Conservation (phyloP, 495 filamentous ascomycete species). For the Clavariopsis aquatica region DNA sequence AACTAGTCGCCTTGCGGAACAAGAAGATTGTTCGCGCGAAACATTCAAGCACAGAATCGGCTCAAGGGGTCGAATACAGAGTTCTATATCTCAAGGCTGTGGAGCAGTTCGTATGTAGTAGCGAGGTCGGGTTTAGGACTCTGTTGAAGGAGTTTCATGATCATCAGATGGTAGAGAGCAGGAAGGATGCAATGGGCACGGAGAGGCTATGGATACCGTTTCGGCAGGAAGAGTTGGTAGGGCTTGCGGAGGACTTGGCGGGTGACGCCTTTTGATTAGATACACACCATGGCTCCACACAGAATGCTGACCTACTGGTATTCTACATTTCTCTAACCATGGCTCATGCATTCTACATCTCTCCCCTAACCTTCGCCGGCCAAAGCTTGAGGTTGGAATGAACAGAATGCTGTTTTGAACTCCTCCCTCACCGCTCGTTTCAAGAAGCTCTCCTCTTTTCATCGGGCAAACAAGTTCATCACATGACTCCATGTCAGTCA, state of each 20-base stretch:
- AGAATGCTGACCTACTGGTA: too few relatives aligned
- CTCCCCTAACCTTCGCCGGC: too few relatives aligned
- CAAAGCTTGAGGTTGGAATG: too few relatives aligned
- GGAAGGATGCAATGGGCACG: conserved; percentile 79
- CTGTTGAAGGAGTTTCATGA: conserved; percentile 96
- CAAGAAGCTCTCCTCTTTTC: too few relatives aligned
- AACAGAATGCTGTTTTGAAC: too few relatives aligned
- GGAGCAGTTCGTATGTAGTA: conserved; percentile 95
- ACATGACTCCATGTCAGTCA: too few relatives aligned
- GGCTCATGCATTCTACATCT: too few relatives aligned
- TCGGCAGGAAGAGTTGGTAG: conserved; percentile 84
- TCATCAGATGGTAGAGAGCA: conserved; percentile 90
- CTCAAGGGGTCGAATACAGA: conserved; percentile 78
- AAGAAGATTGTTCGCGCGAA: conserved; percentile 18
- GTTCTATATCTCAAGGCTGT: conserved; percentile 91
- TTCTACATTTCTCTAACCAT: too few relatives aligned
- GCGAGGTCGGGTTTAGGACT: conserved; percentile 91
- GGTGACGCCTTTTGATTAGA: conserved; percentile 19
- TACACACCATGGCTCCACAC: too few relatives aligned
- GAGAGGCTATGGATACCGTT: conserved; percentile 86
- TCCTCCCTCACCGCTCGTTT: too few relatives aligned
- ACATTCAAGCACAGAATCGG: conserved; percentile 10
- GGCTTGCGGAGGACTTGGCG: conserved; percentile 71
- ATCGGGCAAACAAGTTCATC: too few relatives aligned
- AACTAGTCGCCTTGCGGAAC: conserved; percentile 27